Evolutionary conservation across 257 asterid species (phyloP).

Genomic region (Nicotiana sylvestris): DNA sequence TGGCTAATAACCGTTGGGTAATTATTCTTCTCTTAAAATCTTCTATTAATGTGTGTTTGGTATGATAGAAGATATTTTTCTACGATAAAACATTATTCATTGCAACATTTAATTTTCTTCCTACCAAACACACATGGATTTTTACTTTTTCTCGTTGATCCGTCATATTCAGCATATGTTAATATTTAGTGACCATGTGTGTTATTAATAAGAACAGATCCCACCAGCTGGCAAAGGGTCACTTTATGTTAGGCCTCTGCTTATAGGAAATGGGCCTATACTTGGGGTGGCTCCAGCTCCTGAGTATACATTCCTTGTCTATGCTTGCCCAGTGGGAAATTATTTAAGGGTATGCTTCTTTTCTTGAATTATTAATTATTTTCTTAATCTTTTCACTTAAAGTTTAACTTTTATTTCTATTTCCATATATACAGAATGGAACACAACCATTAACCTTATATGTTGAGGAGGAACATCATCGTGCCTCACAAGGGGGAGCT

Average conservation of each 20-base stretch:
- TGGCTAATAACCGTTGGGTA: constrained; percentile 82
- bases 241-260: constrained; percentile 75
- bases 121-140: neutral
- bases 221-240: constrained; percentile 93
- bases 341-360: constrained; percentile 56
- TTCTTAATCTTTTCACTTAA: neutral
- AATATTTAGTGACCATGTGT: neutral
- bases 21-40: neutral
- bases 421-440: constrained; percentile 40
- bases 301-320: constrained; percentile 71
- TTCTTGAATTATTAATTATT: neutral
- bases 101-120: neutral
- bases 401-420: neutral
- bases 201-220: constrained; percentile 43
- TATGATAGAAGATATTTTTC: neutral
- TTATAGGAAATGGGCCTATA: constrained; percentile 74
- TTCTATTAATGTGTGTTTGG: neutral
- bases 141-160: neutral
- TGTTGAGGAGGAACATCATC: constrained; percentile 64
- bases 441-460: constrained; percentile 48
- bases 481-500: constrained; percentile 78
- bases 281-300: constrained; percentile 74
- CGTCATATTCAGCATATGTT: neutral
- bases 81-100: neutral
- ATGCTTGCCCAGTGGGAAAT: constrained; percentile 86